Evolutionary conservation across 768 basidiomycete genomes (phyloP).

Genomic region (Serendipita vermifera): DNA sequence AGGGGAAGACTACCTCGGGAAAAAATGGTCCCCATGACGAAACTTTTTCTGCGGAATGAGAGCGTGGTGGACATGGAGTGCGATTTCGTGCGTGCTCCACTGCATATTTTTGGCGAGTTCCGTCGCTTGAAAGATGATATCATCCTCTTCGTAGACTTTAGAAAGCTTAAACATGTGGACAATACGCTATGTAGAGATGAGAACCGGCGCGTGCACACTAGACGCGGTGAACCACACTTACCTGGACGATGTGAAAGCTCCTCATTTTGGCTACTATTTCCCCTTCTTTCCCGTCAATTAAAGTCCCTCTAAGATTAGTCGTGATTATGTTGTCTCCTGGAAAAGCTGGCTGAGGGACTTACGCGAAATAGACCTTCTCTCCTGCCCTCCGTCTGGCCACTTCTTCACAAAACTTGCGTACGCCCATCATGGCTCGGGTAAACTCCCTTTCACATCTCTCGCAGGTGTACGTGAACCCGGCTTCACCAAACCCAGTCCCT

Average conservation of each 20-base stretch:
- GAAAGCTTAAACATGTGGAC: neutral
- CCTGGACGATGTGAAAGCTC: neutral
- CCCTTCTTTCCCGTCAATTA: neutral
- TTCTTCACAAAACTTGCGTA: conserved; percentile 9
- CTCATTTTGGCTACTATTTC: neutral
- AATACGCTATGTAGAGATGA: neutral
- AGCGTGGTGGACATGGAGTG: neutral
- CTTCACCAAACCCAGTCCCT: neutral
- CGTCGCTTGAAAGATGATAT: neutral
- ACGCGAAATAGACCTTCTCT: neutral
- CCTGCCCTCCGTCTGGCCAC: neutral
- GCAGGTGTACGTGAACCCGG: neutral
- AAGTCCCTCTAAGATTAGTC: neutral
- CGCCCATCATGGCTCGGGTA: conserved; percentile 6
- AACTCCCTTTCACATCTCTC: neutral
- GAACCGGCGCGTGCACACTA: neutral
- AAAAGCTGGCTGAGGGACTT: neutral
- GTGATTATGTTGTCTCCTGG: neutral
- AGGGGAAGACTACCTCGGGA: neutral
- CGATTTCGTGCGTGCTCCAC: neutral
- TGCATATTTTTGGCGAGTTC: neutral
- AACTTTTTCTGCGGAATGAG: neutral
- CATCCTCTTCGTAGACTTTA: neutral
- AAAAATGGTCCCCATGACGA: neutral
- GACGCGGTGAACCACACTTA: neutral